Percentiles rank a stretch among this genome's conserved stretches.
Conservation (phyloP, 2,329 filamentous ascomycete genomes). For the Alternaria solani region DNA sequence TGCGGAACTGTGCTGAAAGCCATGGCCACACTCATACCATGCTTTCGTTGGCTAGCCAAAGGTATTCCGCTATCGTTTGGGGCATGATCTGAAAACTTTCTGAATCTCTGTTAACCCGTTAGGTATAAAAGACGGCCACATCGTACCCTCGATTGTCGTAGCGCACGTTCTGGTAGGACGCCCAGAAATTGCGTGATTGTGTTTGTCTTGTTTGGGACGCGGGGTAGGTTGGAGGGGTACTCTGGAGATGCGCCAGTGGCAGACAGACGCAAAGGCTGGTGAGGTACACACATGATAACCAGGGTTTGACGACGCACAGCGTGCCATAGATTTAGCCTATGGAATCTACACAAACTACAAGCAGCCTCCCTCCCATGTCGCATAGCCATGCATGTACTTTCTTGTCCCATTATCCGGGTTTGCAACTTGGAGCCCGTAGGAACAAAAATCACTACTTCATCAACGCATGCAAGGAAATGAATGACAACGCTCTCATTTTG, state of each 20-base stretch:
- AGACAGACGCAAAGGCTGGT: neutral
- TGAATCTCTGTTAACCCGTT: neutral
- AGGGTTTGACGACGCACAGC: neutral
- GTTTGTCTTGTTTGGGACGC: constrained; percentile 1
- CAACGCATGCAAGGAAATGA: neutral
- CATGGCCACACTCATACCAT: neutral
- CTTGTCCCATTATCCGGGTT: constrained; percentile 1
- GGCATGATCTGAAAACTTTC: neutral
- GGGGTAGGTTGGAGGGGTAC: neutral
- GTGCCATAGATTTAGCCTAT: constrained; percentile 7
- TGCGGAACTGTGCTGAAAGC: neutral
- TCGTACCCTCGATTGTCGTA: neutral
- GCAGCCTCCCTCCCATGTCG: constrained; percentile 7
- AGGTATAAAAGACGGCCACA: neutral
- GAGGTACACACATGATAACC: neutral
- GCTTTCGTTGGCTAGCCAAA: neutral
- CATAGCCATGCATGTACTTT: neutral
- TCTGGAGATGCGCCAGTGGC: neutral
- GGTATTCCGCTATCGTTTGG: neutral
- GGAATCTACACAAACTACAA: constrained; percentile 9
- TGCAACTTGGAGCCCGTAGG: neutral
- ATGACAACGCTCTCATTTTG: neutral
- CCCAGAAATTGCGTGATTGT: constrained; percentile 2
- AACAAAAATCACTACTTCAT: neutral
- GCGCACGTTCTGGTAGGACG: constrained; percentile 1